Base-by-base conservation (phyloP, 352 stramenopile genomes). In the Globisporangium nagaii region DNA sequence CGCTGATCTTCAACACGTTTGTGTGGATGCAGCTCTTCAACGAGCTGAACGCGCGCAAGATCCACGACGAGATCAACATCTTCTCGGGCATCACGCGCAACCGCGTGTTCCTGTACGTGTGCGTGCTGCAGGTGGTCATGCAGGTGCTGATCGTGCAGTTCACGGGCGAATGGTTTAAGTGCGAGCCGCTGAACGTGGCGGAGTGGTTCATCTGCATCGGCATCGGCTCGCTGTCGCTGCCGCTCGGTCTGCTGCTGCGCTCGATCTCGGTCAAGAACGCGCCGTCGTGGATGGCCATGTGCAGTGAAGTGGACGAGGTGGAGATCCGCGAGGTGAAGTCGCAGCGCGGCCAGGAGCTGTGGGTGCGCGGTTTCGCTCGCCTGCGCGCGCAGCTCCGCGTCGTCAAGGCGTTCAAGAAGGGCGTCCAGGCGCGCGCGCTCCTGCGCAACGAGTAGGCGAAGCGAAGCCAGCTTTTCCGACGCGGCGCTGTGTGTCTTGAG, bases 1-100 rank as follows among this genome's bases (percentile, higher is more conserved):
- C 94, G 30, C 86, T 98, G 41, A 66, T 98, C 57, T 99, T 98
- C 79, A 98, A 98, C 73, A 88, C 89, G 32, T 99, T 99, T 70
- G 95, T 98, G 15, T 97, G 97, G 72, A 83, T 89, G 36, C 90
- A 98, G 75, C 80, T 98, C 15, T 98, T 88, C 65, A 88, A 88
- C 62, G 70, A 88, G 57, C 62, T 88, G 24, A 88, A 88, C 58
- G 58, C 56, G 25, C 73, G 73, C 48, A 78, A 82, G 63, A 97
- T 98, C 65, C 87, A 96, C 65, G 87, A 98, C 68, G 79, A 96
- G 51, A 95, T 91, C 69, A 98, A 98, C 71, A 90, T 98, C 32
- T 98, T 98, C 59, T 62, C 62, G 15, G 90, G 91, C 32, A 87
- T 99, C 39, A 68, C 79, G 17, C 82, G 83, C 31, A 98, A 98